Evolutionary conservation across 306 rosid species (phyloP).

Genomic region (Sesbania bispinosa): DNA sequence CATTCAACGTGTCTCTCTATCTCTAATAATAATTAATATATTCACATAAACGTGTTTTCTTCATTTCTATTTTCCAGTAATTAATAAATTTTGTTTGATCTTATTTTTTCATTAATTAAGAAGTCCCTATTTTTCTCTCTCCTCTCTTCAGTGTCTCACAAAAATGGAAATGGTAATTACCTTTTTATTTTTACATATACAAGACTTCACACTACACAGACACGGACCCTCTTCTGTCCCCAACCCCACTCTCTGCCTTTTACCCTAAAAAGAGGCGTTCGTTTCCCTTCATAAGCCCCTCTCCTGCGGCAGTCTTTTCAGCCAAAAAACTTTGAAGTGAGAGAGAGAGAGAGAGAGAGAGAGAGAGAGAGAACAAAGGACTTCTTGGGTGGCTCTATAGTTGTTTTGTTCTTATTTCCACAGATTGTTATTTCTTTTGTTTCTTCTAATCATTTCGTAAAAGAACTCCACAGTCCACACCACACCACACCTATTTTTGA

Average conservation of each 20-base stretch:
- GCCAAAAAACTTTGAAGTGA: constrained; percentile 26
- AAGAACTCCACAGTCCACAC: constrained; percentile 11
- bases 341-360: not conserved
- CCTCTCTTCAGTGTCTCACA: not conserved
- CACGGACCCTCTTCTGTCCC: constrained; percentile 30
- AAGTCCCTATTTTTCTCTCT: not conserved
- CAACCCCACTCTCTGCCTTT: constrained; percentile 30
- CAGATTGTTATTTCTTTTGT: constrained; percentile 18
- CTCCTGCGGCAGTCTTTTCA: constrained; percentile 50
- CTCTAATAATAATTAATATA: too few species aligned
- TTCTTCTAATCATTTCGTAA: not conserved
- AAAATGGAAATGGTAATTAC: constrained; percentile 22
- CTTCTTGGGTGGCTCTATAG: constrained; percentile 6
- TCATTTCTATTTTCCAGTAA: not conserved
- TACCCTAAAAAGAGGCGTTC: constrained; percentile 61
- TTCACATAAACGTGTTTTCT: too few species aligned
- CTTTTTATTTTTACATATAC: constrained; percentile 9
- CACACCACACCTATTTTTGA: too few species aligned
- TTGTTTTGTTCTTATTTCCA: constrained; percentile 30
- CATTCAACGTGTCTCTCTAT: too few species aligned
- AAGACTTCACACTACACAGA: constrained; percentile 16
- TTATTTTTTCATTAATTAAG: too few species aligned
- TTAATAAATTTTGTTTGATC: too few species aligned
- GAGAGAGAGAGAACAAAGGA: not conserved
- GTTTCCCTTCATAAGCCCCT: constrained; percentile 68